phyloP scores from a whole-genome alignment of 345 rosid genomes.

The Crucihimalaya himalaica region DNA sequence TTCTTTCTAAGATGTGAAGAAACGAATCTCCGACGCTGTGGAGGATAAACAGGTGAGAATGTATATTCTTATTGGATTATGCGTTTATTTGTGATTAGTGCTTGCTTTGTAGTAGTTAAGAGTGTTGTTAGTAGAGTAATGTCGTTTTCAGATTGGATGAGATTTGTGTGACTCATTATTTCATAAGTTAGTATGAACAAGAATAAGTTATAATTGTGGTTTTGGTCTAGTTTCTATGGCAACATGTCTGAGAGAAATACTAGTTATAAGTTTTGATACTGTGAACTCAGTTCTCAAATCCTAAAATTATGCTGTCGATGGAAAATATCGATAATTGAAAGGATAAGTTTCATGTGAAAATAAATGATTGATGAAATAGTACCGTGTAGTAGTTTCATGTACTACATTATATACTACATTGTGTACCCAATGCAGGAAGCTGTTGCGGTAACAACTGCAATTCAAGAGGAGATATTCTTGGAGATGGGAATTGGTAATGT shows the following conservation, averaged over 20 bases:
- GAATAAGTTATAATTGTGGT: not conserved
- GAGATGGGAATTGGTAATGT: conserved; percentile 79
- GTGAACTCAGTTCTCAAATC: not conserved
- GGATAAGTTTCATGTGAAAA: too few relatives aligned
- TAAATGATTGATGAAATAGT: too few relatives aligned
- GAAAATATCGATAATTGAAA: too few relatives aligned
- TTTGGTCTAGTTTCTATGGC: not conserved
- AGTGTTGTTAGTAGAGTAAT: not conserved
- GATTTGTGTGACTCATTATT: not conserved
- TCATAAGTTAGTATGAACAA: not conserved
- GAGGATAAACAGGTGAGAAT: conserved; percentile 63
- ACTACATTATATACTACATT: not conserved
- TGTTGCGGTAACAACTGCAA: conserved; percentile 72
- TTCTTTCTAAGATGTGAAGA: conserved; percentile 61
- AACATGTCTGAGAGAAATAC: not conserved
- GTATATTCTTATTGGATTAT: not conserved
- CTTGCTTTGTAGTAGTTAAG: not conserved
- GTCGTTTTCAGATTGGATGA: conserved; percentile 25
- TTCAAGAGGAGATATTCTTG: conserved; percentile 72
- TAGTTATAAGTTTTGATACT: not conserved
- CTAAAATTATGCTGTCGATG: not conserved
- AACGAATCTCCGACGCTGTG: conserved; percentile 75
- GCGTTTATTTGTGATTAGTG: not conserved
- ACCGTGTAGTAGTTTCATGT: too few relatives aligned
- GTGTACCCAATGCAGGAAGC: conserved; percentile 64